These are phyloP conservation scores for Eleusine indica DNA, from an alignment of 176 grass and related monocot species.

Conservation along the genomic window DNA sequence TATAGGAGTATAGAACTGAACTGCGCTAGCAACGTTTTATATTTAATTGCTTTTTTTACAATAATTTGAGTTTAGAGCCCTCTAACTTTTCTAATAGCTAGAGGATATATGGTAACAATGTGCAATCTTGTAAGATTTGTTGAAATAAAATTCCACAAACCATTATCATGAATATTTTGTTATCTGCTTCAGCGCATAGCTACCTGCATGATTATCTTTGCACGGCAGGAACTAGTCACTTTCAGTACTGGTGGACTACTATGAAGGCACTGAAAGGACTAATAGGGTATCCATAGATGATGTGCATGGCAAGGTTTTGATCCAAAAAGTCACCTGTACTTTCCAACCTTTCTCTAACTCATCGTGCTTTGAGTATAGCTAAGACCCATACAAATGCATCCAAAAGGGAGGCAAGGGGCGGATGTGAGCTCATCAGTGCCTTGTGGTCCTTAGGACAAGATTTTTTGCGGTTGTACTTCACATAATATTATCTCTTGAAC, in stretches of 20 bases:
- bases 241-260: background rate
- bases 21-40: background rate
- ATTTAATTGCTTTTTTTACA: background rate
- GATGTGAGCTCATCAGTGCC: slow-evolving; percentile 40
- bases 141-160: background rate
- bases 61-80: background rate
- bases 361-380: slow-evolving; percentile 37
- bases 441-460: slow-evolving; percentile 60
- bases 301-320: slow-evolving; percentile 24
- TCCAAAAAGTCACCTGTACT: slow-evolving; percentile 19
- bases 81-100: background rate
- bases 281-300: slow-evolving; percentile 19
- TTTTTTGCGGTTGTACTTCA: slow-evolving; percentile 43
- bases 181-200: background rate
- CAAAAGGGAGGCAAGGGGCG: slow-evolving; percentile 49
- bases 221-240: background rate
- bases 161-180: background rate
- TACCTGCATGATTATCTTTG: background rate
- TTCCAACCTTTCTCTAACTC: slow-evolving; percentile 8
- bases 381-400: slow-evolving; percentile 49
- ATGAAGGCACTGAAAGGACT: background rate
- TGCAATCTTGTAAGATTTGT: background rate
- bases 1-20: background rate
- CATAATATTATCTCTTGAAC: slow-evolving; percentile 37
- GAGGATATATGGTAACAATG: background rate